Conservation (phyloP, 106 monocot species). For the Apostasia ramifera region DNA sequence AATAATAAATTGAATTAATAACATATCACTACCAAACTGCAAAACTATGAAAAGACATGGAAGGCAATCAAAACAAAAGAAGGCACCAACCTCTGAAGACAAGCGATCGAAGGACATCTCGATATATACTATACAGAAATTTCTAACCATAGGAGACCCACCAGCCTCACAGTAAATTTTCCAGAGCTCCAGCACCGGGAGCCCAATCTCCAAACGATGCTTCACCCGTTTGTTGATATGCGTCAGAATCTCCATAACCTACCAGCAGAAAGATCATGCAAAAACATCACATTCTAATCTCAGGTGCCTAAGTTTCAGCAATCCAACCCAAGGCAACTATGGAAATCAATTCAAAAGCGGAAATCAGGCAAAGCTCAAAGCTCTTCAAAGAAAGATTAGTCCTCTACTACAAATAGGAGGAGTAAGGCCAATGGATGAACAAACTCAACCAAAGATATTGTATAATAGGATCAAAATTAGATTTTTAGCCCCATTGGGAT, state of each 20-base stretch:
- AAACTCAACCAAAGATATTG: too few species aligned
- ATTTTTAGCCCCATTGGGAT: too few species aligned
- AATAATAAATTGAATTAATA: neutral
- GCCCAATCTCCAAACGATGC: slow-evolving; percentile 53
- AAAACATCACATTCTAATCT: neutral
- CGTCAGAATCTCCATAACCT: slow-evolving; percentile 92
- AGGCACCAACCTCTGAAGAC: slow-evolving; percentile 42
- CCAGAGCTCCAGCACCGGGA: slow-evolving; percentile 82
- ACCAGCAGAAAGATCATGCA: neutral
- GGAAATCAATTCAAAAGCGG: neutral
- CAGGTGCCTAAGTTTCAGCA: neutral
- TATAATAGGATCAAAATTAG: too few species aligned
- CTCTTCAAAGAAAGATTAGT: neutral
- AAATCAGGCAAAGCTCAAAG: neutral
- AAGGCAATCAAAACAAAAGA: neutral
- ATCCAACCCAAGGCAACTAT: neutral
- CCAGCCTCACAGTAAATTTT: slow-evolving; percentile 52
- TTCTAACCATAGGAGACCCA: slow-evolving; percentile 65
- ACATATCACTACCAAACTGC: neutral
- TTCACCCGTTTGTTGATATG: slow-evolving; percentile 98
- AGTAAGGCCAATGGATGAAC: too few species aligned
- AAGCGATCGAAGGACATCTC: slow-evolving; percentile 96
- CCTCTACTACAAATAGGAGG: neutral
- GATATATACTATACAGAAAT: slow-evolving; percentile 86
- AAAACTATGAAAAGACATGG: neutral